Percentiles rank a stretch among this genome's conserved stretches.
Conservation (phyloP, 352 stramenopile species). For the Phytophthora constricta region DNA sequence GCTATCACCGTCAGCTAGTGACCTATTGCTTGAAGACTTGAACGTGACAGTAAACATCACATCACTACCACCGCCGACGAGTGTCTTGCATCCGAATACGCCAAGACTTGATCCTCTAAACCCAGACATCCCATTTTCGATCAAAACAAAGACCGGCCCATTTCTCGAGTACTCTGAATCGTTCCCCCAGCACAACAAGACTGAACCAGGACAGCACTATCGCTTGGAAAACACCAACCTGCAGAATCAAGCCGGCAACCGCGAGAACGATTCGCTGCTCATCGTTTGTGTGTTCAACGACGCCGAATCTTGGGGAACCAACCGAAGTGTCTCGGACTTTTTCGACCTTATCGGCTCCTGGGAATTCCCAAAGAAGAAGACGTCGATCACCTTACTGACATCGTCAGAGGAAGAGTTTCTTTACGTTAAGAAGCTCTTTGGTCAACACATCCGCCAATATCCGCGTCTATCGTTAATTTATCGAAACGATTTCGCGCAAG, state of each 20-base stretch:
- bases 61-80: constrained; percentile 2
- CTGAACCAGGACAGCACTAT: constrained; percentile 23
- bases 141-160: constrained; percentile 1
- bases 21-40: no score
- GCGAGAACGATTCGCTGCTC: constrained; percentile 28
- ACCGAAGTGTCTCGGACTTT: constrained; percentile 33
- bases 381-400: constrained; percentile 45
- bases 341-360: constrained; percentile 39
- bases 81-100: constrained; percentile 24
- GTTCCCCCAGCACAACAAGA: constrained; percentile 34
- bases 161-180: constrained; percentile 20
- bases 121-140: constrained; percentile 5
- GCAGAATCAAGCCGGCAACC: constrained; percentile 1
- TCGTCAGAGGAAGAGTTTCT: constrained; percentile 41
- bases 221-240: constrained; percentile 21
- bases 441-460: constrained; percentile 24
- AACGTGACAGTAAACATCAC: no score
- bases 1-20: no score
- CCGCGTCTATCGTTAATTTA: constrained; percentile 41
- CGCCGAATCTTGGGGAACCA: constrained; percentile 39
- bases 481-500: constrained; percentile 42
- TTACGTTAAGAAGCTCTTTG: constrained; percentile 26
- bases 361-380: constrained; percentile 34
- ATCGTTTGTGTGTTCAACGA: constrained; percentile 40
- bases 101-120: constrained; percentile 19